Base-by-base conservation (phyloP, 208 protist species). In the Crithidia acanthocephali region DNA sequence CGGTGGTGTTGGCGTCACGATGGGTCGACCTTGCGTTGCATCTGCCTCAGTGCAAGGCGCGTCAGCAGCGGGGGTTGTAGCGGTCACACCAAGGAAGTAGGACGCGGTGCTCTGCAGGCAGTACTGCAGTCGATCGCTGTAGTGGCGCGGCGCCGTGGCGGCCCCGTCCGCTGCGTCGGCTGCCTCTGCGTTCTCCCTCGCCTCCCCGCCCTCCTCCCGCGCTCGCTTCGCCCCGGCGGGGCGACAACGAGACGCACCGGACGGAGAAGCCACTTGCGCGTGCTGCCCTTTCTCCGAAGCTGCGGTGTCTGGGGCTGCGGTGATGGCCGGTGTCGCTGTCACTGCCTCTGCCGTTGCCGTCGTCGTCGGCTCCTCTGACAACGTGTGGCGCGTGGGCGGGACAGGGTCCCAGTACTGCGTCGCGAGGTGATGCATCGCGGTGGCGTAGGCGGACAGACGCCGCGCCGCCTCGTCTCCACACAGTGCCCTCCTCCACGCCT, bases 361-460 rank as follows among this genome's bases (percentile, higher is more conserved):
- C 25, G 15, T 63, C 42, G 48, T 20, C 48, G 37, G 37, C n/a
- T n/a, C n/a, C n/a, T n/a, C 56, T 42, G 28, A n/a, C 20, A 32
- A 20, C 3, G 48, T 23, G 20, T 37, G 9, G n/a, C n/a, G n/a
- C n/a, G n/a, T n/a, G 10, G 52, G 20, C 13, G 56, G 40, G 8
- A 37, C 27, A 11, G 67, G 44, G 27, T 90, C 81, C 88, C 88
- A 94, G 60, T 88, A 90, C 56, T 77, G 70, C 13, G 88, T 94
- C 8, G 88, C 88, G 42, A 94, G 80, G 65, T 80, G 48, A 70
- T 94, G 82, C 88, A 94, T 94, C 8, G 88, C 85, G 2, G 58
- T 68, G 11, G 88, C 75, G 59, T 94, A 94, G 16, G 47, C 68
- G 23, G 66, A 55, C 33, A 88, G 77, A 1, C 61, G 70, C 42